A percentile compares a stretch with the other conserved stretches of the same genome.
phyloP scores from a whole-genome alignment of 2,329 filamentous ascomycete species.

The Lachnellula occidentalis region DNA sequence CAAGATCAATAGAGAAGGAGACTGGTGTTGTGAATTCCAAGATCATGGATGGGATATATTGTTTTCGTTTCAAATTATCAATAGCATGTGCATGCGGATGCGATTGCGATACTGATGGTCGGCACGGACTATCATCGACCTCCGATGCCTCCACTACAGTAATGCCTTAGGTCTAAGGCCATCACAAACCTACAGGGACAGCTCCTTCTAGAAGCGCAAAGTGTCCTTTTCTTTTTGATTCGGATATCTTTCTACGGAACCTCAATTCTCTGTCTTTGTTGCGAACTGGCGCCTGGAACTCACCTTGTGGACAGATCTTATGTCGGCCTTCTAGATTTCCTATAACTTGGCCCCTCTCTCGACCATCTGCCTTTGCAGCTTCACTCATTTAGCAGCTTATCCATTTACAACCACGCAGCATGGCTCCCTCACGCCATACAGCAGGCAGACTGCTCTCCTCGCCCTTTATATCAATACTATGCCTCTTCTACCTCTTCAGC shows the following conservation, averaged over 20 bases:
- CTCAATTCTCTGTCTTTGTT: conserved; percentile 13
- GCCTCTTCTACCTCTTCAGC: conserved; percentile 30
- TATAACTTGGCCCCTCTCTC: conserved; percentile 19
- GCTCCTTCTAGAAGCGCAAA: conserved; percentile 16
- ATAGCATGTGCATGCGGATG: too few species aligned
- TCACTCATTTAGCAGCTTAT: conserved; percentile 27
- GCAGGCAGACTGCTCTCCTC: conserved; percentile 22
- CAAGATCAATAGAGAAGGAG: too few species aligned
- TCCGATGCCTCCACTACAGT: background rate
- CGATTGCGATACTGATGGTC: too few species aligned
- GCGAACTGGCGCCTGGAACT: conserved; percentile 10
- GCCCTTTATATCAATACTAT: conserved; percentile 25
- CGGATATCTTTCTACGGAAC: conserved; percentile 12
- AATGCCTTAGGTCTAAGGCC: background rate
- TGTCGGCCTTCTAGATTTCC: conserved; percentile 18
- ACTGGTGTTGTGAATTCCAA: too few species aligned
- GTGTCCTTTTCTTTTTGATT: conserved; percentile 26
- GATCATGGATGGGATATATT: too few species aligned
- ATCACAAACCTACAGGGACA: background rate
- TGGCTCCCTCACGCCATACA: conserved; percentile 19
- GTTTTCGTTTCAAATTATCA: too few species aligned
- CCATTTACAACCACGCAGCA: conserved; percentile 13
- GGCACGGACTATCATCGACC: background rate
- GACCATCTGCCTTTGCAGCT: conserved; percentile 14
- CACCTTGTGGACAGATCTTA: conserved; percentile 29